A percentile compares a stretch with the other conserved stretches of the same genome.
Conservation (phyloP, 1,139 yeast genomes). For the Pichia sp. region DNA sequence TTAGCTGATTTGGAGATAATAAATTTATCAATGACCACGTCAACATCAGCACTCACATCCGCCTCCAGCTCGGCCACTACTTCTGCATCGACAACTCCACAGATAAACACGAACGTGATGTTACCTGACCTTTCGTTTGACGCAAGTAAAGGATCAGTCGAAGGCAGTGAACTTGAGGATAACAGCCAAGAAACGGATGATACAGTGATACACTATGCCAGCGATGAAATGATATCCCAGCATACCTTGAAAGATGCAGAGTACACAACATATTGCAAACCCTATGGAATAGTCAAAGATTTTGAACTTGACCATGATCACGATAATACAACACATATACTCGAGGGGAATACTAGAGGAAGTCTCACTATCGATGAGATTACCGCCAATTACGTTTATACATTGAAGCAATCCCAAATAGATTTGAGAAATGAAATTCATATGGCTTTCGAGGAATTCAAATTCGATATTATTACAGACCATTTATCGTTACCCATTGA, state of each 20-base stretch:
- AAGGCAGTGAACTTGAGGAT: neutral
- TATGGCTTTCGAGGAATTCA: conserved; percentile 26
- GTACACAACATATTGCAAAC: neutral
- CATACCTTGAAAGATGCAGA: neutral
- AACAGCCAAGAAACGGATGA: conserved; percentile 7
- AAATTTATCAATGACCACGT: neutral
- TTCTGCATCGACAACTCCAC: conserved; percentile 8
- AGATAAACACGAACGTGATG: neutral
- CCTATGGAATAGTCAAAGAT: neutral
- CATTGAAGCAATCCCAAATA: neutral
- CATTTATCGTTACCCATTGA: conserved; percentile 12
- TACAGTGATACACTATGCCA: conserved; percentile 12
- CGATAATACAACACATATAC: neutral
- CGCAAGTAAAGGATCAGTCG: neutral
- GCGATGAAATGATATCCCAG: neutral
- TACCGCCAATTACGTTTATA: conserved; percentile 2
- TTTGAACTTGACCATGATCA: neutral
- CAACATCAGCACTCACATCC: conserved; percentile 6
- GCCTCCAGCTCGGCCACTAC: neutral
- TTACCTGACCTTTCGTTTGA: neutral
- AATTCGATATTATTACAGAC: conserved; percentile 28
- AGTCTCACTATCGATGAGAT: neutral
- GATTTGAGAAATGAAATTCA: conserved; percentile 10
- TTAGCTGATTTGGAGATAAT: neutral
- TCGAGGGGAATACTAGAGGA: conserved; percentile 5